Conservation (phyloP, 2,329 filamentous ascomycete genomes). For the Elsinoe batatas region DNA sequence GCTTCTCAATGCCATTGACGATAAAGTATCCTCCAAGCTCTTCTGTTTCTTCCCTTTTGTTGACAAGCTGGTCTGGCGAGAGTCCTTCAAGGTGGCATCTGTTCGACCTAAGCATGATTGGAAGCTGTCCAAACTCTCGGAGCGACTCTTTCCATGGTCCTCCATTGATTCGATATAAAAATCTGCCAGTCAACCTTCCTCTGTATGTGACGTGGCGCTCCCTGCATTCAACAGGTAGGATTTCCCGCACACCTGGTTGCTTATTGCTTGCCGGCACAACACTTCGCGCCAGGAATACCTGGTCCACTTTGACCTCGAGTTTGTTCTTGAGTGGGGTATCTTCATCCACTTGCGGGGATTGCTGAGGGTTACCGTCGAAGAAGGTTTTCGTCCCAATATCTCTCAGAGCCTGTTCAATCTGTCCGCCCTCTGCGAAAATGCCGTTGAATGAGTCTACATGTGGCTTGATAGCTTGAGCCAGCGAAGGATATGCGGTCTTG, state of each 20-base stretch:
- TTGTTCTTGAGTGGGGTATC: constrained; percentile 51
- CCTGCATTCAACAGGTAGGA: constrained; percentile 85
- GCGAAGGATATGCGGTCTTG: constrained; percentile 74
- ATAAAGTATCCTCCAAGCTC: constrained; percentile 96
- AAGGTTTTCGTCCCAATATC: constrained; percentile 88
- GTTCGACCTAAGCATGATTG: constrained; percentile 89
- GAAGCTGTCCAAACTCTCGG: constrained; percentile 77
- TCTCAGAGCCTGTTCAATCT: constrained; percentile 63
- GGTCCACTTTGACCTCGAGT: constrained; percentile 66
- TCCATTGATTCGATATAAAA: constrained; percentile 81
- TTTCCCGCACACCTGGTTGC: constrained; percentile 70
- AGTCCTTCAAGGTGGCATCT: constrained; percentile 82
- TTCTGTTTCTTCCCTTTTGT: constrained; percentile 87
- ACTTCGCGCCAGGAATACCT: constrained; percentile 74
- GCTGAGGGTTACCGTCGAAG: constrained; percentile 59
- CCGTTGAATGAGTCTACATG: constrained; percentile 95
- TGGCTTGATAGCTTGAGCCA: constrained; percentile 77
- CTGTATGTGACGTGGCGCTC: constrained; percentile 88
- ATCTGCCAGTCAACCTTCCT: constrained; percentile 69
- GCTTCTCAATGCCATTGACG: constrained; percentile 94
- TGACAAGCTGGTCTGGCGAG: constrained; percentile 70
- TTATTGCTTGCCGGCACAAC: constrained; percentile 74
- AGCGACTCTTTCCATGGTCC: constrained; percentile 74
- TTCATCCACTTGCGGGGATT: constrained; percentile 39
- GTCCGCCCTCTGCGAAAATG: constrained; percentile 64